Base-by-base conservation (phyloP, 179 eudicot species). In the Sideroxylon spinosum region DNA sequence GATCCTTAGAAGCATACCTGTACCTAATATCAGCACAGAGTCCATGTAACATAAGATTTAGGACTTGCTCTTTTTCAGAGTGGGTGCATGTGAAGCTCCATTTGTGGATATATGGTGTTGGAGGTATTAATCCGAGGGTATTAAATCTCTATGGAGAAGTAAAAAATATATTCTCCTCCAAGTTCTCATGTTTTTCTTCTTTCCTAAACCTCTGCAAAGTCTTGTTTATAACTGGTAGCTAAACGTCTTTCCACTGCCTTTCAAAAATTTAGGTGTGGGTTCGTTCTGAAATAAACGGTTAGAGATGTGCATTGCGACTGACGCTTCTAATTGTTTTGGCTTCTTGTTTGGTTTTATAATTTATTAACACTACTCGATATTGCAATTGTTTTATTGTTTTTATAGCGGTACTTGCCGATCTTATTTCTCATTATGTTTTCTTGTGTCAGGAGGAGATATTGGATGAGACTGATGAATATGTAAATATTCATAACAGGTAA, bases 391-490 rank as follows among this genome's bases (percentile, higher is more conserved):
- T 76, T 11, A 1, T 37, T 37, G 3, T 37, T 37, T 37, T 69
- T 65, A 17, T 64, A 48, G 32, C 57, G 52, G 3, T 70, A 49
- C 75, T 66, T 20, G 62, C 62, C 72, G 32, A 68, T 78, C 53
- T 76, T 20, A 66, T 60, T 28, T 78, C 50, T 61, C 56, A 0
- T 26, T 26, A 49, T 61, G 5, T 52, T 74, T 53, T 65, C 56
- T 73, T 76, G n/a, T 74, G 28, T 66, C 92, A 95, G 99, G 99
- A 95, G 91, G 99, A 95, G 83, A 95, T 95, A 86, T 64, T 95
- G 83, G 99, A 95, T 77, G 99, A 95, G 85, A 95, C 99, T 37
- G 99, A 95, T 80, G 99, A 95, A 73, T 95, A 95, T 78, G 99
- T 95, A 29, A 95, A 95, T 81, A 95, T 93, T 75, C 99, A 95